Base-by-base conservation (phyloP, 2,329 filamentous ascomycete genomes). In the Aspergillus nomiae region DNA sequence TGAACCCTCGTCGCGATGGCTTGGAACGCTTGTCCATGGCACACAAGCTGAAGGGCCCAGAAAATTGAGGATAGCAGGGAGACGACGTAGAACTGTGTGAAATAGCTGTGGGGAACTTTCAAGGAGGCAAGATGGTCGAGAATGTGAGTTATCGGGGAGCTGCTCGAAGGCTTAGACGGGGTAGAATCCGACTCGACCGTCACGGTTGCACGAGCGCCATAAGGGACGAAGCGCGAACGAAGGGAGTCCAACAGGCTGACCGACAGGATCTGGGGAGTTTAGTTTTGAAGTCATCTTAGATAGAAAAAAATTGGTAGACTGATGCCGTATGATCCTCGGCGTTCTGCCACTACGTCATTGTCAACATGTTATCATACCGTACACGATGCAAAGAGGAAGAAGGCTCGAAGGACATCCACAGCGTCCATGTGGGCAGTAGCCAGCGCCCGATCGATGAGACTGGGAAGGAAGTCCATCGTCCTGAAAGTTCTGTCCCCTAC, bases 81-180 rank as follows among this genome's bases (percentile, higher is more conserved):
- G 41, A 88, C 76, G 59, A 91, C 73, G 76, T 99, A 98, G 80
- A 97, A 98, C 70, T 95, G 91, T 50, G 84, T 85, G 77, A 98
- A 98, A 89, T 92, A 98, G 65, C 86, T 86, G 79, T 98, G 95
- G 26, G 94, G 93, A 41, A 97, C 90, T 73, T 87, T 86, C 68
- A 85, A 76, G 43, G 76, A 79, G 38, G 86, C 83, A 24, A 86
- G 71, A 62, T 73, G 74, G 69, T 88, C 86, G 63, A 88, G 79
- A 53, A 82, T 53, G 38, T 59, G 65, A 41, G 69, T 62, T 12
- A 67, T 32, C 4, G 60, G 48, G 3, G 68, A 67, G 21, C 14
- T 53, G 46, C 14, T 69, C 62, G 61, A 68, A 32, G 57, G 41
- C 48, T 55, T 61, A 26, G 62, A 41, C 21, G 56, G 59, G 30